Percentiles rank a stretch among this genome's conserved stretches.
phyloP scores from a whole-genome alignment of 768 basidiomycete genomes.

The Coprinopsis cinerea region DNA sequence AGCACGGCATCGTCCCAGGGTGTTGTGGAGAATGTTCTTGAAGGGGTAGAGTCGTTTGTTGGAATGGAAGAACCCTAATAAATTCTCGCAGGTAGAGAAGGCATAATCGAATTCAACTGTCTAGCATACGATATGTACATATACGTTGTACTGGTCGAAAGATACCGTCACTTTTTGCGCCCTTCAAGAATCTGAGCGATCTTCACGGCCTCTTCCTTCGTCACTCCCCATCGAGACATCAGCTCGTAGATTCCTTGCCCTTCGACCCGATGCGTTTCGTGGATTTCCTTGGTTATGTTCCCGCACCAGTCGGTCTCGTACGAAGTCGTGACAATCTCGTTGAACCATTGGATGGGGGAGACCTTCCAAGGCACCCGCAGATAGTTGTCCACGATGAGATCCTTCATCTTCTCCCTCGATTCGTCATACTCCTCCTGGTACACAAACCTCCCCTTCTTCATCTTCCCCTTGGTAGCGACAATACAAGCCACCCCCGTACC shows the following conservation, averaged over 20 bases:
- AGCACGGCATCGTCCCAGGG: constrained; percentile 14
- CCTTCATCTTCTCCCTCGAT: not conserved
- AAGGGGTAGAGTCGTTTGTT: constrained; percentile 35
- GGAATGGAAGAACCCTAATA: constrained; percentile 41
- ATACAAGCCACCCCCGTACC: constrained; percentile 30
- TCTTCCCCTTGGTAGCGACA: constrained; percentile 29
- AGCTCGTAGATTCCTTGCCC: constrained; percentile 1
- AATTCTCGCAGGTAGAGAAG: not conserved
- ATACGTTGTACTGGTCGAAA: too few species aligned
- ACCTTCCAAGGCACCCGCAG: constrained; percentile 6
- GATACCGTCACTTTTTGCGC: not conserved
- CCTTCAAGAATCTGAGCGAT: constrained; percentile 1
- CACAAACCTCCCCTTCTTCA: not conserved
- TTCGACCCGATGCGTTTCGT: not conserved
- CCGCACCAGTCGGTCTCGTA: not conserved
- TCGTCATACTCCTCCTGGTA: constrained; percentile 13
- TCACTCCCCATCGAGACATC: not conserved
- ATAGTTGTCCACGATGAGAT: constrained; percentile 1
- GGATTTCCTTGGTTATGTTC: not conserved
- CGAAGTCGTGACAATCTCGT: not conserved
- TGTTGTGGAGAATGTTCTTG: constrained; percentile 25
- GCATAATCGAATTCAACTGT: not conserved
- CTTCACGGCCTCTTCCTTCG: not conserved
- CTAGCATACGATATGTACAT: too few species aligned
- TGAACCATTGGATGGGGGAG: constrained; percentile 6